Evolutionary conservation across 306 rosid species (phyloP), one percentile per base, ranked within the genome.

Genomic region (Dalbergia cultrata): DNA sequence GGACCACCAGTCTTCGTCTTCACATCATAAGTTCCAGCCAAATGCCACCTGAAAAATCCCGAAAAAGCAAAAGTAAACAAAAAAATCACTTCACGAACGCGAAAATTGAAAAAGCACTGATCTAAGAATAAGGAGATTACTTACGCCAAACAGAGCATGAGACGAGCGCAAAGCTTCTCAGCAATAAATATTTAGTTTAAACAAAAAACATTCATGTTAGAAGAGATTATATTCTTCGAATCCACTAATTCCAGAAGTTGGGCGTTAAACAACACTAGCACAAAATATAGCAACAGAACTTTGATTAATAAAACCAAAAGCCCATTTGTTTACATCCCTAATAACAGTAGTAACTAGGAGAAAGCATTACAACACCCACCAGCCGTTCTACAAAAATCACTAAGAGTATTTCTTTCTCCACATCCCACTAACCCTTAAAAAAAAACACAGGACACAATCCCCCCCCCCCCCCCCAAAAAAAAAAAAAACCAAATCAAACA

Each of bases 141-240:
- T 3, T 86, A 95, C 99, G 99, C 99, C 5, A 95, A 44, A 16
- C 99, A 98, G 66, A 95, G 93, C 16, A 95, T 93, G 16, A 95
- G 70, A 74, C 98, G 97, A 69, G 98, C 99, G 41, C 97, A 91
- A 68, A 74, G 85, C 91, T 95, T 95, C 81, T 95, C 99, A 13
- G 99, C 98, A 35, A 95, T 90, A 49, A 95, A 37, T 1, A n/a
- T n/a, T n/a, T n/a, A n/a, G n/a, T n/a, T n/a, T n/a, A n/a, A n/a
- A n/a, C n/a, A n/a, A n/a, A n/a, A n/a, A n/a, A n/a, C n/a, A n/a
- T n/a, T n/a, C n/a, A n/a, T n/a, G n/a, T n/a, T n/a, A n/a, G n/a
- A n/a, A n/a, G n/a, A n/a, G n/a, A n/a, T 37, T 37, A 37, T 37
- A 37, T 37, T 37, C 5, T 37, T 7, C 7, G 1, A 37, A 37